Evolutionary conservation across 2,329 filamentous ascomycete genomes (phyloP), one percentile per base, ranked within the genome.

Genomic region (Sphaerulina populicola): DNA sequence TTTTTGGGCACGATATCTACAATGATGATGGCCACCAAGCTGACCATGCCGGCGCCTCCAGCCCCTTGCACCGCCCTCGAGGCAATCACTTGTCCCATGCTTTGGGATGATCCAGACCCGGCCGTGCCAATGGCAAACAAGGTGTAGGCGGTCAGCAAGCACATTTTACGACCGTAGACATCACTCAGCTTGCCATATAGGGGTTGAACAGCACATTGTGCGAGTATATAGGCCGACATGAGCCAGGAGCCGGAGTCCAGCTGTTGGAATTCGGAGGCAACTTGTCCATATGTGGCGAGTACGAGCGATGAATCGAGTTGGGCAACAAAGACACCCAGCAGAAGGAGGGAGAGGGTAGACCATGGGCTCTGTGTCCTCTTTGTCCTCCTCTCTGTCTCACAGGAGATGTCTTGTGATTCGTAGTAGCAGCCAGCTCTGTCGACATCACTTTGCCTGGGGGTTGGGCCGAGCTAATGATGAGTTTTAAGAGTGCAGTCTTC

Each of bases 271-370:
- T 74, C 70, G 0, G 73, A 74, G 0, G 72, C 66, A 37, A 76
- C 71, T n/a, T 65, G 71, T 0, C 78, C 77, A 52, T 84, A 80
- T 0, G 83, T 85, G 0, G 85, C 83, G 30, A 88, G 69, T 0
- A 88, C 75, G 0, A 88, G 69, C 1, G 80, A 82, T 0, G 71
- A 68, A 60, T 88, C 85, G 12, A 78, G 77, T 49, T 82, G 81
- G 6, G 78, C 77, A 10, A 85, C 77, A 57, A 88, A 86, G 11
- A 83, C 79, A 9, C 79, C 79, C 73, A 67, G 56, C 1, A 66
- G 49, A 1, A 66, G 56, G 1, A 66, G 63, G 4, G 63, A 66
- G 10, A 68, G 57, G 6, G 60, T 62, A 3, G 54, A 7, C 23
- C 23, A 27, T 7, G 23, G 23, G 23, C 23, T 27, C 23, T 27